Evolutionary conservation across 2,329 filamentous ascomycete genomes (phyloP), one percentile per base, ranked within the genome.

Genomic region (Helminthosporium solani): DNA sequence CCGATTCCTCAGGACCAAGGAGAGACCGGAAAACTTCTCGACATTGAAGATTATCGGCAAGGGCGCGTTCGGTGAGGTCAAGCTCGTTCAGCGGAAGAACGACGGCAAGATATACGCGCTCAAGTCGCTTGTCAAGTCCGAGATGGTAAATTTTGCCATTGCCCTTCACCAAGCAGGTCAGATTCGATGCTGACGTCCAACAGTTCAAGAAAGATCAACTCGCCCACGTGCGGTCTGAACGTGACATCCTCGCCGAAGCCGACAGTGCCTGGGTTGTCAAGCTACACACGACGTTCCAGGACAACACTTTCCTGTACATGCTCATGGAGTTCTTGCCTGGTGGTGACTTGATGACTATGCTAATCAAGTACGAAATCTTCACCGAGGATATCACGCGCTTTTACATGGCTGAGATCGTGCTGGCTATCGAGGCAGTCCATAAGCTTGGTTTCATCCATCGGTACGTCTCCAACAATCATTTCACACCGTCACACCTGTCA

Each of bases 301-400:
- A 99, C 69, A 81, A 82, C 36, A 92, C 94, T 57, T 99, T 96
- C 75, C 78, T 99, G 28, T 99, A 99, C 77, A 94, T 99, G 86
- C 79, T 99, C 51, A 99, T 99, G 94, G 94, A 99, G 74, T 99
- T 97, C 74, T 81, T 99, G 71, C 94, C 94, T 7, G 94, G 94
- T 71, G 94, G 94, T 71, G 94, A 99, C 75, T 73, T 99, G 70
- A 99, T 99, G 94, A 99, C 94, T 3, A 99, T 99, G 94, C 79
- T 99, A 59, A 99, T 99, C 77, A 99, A 97, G 79, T 99, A 99
- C 67, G 94, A 99, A 71, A 96, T 99, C 70, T 99, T 99, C 72
- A 95, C 90, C 0, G 92, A 97, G 71, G 94, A 99, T 59, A 97
- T 99, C 58, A 99, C 94, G 23, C 85, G 94, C 15, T 99, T 99